A percentile compares a stretch with the other conserved stretches of the same genome.
These are phyloP conservation scores for Luzula sylvatica DNA, from an alignment of 176 grass and related monocot species.

Conservation along the genomic window DNA sequence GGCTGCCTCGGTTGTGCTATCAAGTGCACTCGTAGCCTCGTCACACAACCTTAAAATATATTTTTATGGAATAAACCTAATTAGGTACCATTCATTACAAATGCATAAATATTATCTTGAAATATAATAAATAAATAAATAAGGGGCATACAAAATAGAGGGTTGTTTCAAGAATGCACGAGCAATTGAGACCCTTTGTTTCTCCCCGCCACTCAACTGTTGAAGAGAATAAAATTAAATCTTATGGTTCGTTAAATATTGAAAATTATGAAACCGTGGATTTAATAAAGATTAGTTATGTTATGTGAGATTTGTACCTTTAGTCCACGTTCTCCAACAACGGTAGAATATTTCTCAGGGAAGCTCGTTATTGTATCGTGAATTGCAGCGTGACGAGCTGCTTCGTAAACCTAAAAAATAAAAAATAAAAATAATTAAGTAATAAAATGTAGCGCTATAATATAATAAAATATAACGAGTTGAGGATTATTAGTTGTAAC, in stretches of 20 bases:
- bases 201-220: constrained; percentile 98
- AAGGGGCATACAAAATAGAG: constrained; percentile 67
- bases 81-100: not conserved
- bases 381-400: constrained; percentile 70
- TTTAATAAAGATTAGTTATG: constrained; percentile 14
- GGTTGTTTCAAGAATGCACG: constrained; percentile 97
- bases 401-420: constrained; percentile 64
- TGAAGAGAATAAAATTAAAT: constrained; percentile 14
- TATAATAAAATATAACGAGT: constrained; percentile 23
- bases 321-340: constrained; percentile 94
- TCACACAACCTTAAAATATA: constrained; percentile 64
- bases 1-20: constrained; percentile 90
- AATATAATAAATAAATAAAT: constrained; percentile 7
- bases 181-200: constrained; percentile 93
- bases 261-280: not conserved
- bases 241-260: constrained; percentile 20
- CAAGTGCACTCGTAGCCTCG: constrained; percentile 96
- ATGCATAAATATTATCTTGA: constrained; percentile 5
- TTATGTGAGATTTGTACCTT: constrained; percentile 48
- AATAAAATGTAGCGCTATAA: constrained; percentile 8
- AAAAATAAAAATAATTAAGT: constrained; percentile 21
- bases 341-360: constrained; percentile 74
- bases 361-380: constrained; percentile 91
- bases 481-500: constrained; percentile 21
- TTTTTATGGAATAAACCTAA: constrained; percentile 12